These are phyloP conservation scores for Staphylotrichum tortipilum DNA, from an alignment of 495 filamentous ascomycete species.

Conservation along the genomic window DNA sequence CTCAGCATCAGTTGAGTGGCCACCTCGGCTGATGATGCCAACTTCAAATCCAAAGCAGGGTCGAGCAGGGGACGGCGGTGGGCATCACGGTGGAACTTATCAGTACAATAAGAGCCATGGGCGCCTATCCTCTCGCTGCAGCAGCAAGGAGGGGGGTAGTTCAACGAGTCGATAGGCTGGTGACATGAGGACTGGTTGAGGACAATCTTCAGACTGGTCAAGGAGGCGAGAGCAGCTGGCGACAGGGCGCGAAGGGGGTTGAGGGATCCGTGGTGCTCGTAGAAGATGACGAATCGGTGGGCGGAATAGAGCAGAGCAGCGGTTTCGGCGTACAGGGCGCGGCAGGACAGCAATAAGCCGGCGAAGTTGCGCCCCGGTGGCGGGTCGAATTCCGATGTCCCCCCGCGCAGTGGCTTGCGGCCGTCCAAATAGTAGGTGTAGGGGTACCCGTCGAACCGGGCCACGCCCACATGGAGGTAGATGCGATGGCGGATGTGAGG, in stretches of 20 bases:
- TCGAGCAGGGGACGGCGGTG: background rate
- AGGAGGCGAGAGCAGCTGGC: background rate
- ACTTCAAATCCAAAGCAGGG: background rate
- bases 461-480: background rate
- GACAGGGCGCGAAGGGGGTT: background rate
- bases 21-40: background rate
- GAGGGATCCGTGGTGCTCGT: background rate
- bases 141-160: background rate
- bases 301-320: background rate
- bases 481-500: constrained; percentile 1
- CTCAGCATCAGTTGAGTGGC: background rate
- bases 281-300: background rate
- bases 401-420: background rate
- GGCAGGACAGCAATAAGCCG: background rate
- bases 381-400: background rate
- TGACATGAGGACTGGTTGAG: background rate
- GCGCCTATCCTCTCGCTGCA: background rate
- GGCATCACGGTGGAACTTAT: background rate
- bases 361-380: constrained; percentile 1
- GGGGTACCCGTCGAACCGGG: background rate
- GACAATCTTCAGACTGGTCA: background rate
- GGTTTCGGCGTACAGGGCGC: background rate
- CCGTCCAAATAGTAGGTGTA: constrained; percentile 5
- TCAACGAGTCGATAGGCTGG: too few species aligned
- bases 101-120: background rate